Percentiles rank a stretch among this genome's conserved stretches.
Evolutionary conservation across 1,284 basidiomycete species (phyloP).

Genomic region (Thecaphora thlaspeos): DNA sequence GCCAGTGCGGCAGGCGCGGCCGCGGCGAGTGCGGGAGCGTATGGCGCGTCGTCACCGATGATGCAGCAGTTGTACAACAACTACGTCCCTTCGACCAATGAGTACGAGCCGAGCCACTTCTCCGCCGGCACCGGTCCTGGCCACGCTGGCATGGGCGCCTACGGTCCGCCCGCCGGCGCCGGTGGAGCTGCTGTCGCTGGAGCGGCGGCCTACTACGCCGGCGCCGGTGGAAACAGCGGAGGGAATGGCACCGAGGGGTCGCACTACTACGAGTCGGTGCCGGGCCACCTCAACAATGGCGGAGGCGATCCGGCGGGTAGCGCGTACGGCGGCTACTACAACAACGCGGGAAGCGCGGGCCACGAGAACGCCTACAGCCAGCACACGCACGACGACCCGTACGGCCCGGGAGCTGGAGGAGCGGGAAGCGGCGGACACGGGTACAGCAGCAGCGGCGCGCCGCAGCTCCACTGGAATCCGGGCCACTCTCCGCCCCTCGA

Average conservation of each 20-base stretch:
- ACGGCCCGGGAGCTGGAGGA: slow-evolving; percentile 4
- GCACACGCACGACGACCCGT: slow-evolving; percentile 17
- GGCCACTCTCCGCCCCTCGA: slow-evolving; percentile 32
- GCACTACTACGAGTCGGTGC: slow-evolving; percentile 32
- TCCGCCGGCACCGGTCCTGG: slow-evolving; percentile 44
- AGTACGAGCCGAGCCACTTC: slow-evolving; percentile 48
- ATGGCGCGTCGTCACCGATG: slow-evolving; percentile 28
- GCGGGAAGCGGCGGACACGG: slow-evolving; percentile 18
- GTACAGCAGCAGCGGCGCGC: slow-evolving; percentile 18
- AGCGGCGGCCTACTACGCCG: slow-evolving; percentile 37
- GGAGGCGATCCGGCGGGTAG: slow-evolving; percentile 15
- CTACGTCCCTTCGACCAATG: slow-evolving; percentile 17
- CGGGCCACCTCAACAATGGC: neutral
- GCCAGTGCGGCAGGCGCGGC: slow-evolving; percentile 15
- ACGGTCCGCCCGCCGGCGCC: slow-evolving; percentile 37
- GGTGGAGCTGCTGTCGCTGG: slow-evolving; percentile 39
- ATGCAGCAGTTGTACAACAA: slow-evolving; percentile 43
- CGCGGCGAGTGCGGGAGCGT: slow-evolving; percentile 24
- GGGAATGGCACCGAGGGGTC: slow-evolving; percentile 14
- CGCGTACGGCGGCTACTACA: slow-evolving; percentile 14
- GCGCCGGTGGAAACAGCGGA: slow-evolving; percentile 9
- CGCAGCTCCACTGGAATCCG: slow-evolving; percentile 33
- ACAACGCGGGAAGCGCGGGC: slow-evolving; percentile 19
- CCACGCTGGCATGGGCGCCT: slow-evolving; percentile 50
- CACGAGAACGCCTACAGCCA: slow-evolving; percentile 28